phyloP scores from a whole-genome alignment of 176 grass and related monocot genomes.

The Avena atlantica region DNA sequence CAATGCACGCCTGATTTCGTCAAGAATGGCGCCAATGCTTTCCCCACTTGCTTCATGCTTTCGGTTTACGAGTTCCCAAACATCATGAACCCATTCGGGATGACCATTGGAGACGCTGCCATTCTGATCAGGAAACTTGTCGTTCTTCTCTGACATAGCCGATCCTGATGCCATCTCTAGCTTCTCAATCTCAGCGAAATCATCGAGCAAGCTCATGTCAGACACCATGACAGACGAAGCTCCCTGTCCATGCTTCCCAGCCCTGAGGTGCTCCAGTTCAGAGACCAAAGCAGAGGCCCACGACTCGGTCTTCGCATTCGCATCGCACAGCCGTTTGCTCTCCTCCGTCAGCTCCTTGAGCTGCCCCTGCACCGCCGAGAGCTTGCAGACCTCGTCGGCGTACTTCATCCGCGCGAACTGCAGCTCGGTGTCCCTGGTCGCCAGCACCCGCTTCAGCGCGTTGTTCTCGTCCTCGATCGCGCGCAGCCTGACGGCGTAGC shows the following conservation, averaged over 20 bases:
- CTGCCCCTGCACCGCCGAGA: conserved; percentile 54
- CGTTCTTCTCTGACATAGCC: conserved; percentile 6
- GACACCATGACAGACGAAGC: conserved; percentile 39
- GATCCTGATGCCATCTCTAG: conserved; percentile 35
- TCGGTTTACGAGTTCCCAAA: conserved; percentile 59
- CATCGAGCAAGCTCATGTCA: conserved; percentile 60
- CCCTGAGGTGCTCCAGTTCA: conserved; percentile 76
- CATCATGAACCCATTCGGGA: conserved; percentile 60
- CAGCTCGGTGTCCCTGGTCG: conserved; percentile 68
- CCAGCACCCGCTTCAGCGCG: conserved; percentile 68
- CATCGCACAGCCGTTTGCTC: conserved; percentile 39
- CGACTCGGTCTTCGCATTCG: conserved; percentile 52
- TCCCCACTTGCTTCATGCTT: conserved; percentile 67
- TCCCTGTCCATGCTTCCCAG: conserved; percentile 38
- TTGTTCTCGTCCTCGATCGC: conserved; percentile 82
- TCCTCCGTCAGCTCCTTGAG: conserved; percentile 50
- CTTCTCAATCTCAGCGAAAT: conserved; percentile 69
- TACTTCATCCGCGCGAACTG: conserved; percentile 58
- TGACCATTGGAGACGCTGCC: conserved; percentile 32
- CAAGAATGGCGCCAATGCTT: conserved; percentile 54
- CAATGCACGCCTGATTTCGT: conserved; percentile 56
- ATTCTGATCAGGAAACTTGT: not conserved
- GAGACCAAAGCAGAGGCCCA: conserved; percentile 78
- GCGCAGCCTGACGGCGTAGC: conserved; percentile 50
- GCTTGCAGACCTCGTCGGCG: conserved; percentile 58